Evolutionary conservation across 306 rosid genomes (phyloP), one percentile per base, ranked within the genome.

Genomic region (Prunus armeniaca): DNA sequence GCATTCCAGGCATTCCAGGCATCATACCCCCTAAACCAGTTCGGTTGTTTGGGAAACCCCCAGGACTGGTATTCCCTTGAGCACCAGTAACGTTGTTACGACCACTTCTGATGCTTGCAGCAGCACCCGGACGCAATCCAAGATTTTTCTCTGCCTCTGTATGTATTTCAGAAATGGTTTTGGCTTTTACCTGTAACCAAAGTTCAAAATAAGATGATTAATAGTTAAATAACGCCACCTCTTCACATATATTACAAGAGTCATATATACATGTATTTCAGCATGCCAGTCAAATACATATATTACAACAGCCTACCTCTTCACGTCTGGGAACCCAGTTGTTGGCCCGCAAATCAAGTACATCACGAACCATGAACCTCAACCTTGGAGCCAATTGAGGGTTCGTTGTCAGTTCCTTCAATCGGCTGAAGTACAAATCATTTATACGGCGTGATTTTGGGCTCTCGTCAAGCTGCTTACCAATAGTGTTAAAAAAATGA

Each of bases 311-410:
- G 14, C 22, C 72, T 85, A 96, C 99, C 99, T 96, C 98, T 80
- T 96, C 99, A 6, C 98, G 98, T 79, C 99, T 88, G 28, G 99
- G 99, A 80, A 96, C 84, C 99, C 99, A 96, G 52, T 81, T 88
- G 81, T 86, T 88, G 73, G 96, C 17, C 38, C 99, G 96, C 86
- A 96, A 81, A 62, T 96, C 99, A 78, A 93, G 72, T 38, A 96
- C 83, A 74, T 91, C 86, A 9, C 98, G 98, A 61, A 96, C 83
- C 99, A 96, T 87, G 82, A 96, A 96, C 84, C 89, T 91, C 88
- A 91, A 65, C 60, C 99, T 91, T 51, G 89, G 88, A 56, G 86
- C 94, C 86, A 96, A 88, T 70, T 86, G 96, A 54, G 97, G 87
- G 76, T 87, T 86, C 13, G 84, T 56, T 75, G 91, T 75, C 87